Evolutionary conservation across 2,329 filamentous ascomycete species (phyloP), one percentile per base, ranked within the genome.

Genomic region (Chaetomium strumarium): DNA sequence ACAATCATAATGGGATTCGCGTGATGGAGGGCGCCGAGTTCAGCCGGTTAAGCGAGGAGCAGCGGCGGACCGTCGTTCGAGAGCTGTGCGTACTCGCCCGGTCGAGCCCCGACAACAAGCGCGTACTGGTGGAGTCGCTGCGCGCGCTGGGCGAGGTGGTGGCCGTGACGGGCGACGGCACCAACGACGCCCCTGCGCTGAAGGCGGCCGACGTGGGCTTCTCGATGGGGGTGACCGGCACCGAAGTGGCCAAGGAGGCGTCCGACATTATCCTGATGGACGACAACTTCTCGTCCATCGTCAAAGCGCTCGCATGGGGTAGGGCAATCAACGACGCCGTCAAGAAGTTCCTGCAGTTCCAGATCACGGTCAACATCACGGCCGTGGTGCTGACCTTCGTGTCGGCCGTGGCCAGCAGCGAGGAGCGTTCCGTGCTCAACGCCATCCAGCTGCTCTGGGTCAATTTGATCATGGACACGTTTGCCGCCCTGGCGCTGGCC

Each of bases 371-470:
- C 68, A 91, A 90, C 71, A 88, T 90, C 62, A 90, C 86, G 3
- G 87, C 87, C 45, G 87, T 90, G 46, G 62, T 84, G n/a, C 73
- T 90, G 40, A 88, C 87, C 1, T 90, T 91, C 60, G 80, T 90
- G 51, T 86, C 86, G 2, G 83, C 86, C 14, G 84, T 90, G n/a
- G 77, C 81, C 36, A 86, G 75, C 64, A 63, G 63, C 7, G 64
- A 79, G 1, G 83, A 88, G 63, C 64, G 77, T 55, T 87, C 86
- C 48, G 86, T 90, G 5, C 72, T 91, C 44, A 88, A 77, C 19
- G 86, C 86, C n/a, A 86, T 90, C 14, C 86, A 91, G 68, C 76
- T 91, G 52, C 78, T 91, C 17, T 91, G 86, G 86, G 85, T 91
- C 60, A 91, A 91, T 60, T 74, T 91, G 55, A 91, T 91, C 67